Percentiles rank a stretch among this genome's conserved stretches.
These are phyloP conservation scores for Closterium sp. DNA, from an alignment of 139 green algal species.

Conservation along the genomic window DNA sequence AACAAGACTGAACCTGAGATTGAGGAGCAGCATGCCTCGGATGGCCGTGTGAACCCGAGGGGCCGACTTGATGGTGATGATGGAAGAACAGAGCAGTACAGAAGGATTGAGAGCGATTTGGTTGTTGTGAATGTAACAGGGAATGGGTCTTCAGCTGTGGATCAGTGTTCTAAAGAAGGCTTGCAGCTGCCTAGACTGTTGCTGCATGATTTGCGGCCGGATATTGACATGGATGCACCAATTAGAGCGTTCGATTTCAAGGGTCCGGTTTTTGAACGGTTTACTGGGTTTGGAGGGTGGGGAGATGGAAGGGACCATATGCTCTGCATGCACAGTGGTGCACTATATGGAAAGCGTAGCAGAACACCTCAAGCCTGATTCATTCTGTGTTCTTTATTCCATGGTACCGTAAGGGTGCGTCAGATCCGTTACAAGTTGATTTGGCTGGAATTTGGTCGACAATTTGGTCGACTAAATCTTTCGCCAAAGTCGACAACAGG, in stretches of 20 bases:
- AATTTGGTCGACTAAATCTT: too few relatives aligned
- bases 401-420: neutral
- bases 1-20: neutral
- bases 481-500: too few relatives aligned
- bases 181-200: neutral
- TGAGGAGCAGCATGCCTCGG: neutral
- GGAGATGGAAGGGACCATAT: constrained; percentile 32
- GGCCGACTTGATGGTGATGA: neutral
- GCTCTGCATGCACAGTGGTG: constrained; percentile 29
- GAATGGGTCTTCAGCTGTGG: neutral
- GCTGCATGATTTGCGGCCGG: neutral
- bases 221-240: neutral
- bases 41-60: neutral
- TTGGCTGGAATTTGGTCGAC: too few relatives aligned
- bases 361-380: neutral
- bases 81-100: neutral
- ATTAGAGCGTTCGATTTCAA: neutral
- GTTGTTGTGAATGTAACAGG: neutral
- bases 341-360: constrained; percentile 1
- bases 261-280: neutral
- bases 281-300: constrained; percentile 39
- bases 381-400: neutral
- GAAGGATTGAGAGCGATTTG: neutral
- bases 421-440: too few relatives aligned
- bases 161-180: neutral